Conservation (phyloP, 2,329 filamentous ascomycete species). For the Colletotrichum sp. region DNA sequence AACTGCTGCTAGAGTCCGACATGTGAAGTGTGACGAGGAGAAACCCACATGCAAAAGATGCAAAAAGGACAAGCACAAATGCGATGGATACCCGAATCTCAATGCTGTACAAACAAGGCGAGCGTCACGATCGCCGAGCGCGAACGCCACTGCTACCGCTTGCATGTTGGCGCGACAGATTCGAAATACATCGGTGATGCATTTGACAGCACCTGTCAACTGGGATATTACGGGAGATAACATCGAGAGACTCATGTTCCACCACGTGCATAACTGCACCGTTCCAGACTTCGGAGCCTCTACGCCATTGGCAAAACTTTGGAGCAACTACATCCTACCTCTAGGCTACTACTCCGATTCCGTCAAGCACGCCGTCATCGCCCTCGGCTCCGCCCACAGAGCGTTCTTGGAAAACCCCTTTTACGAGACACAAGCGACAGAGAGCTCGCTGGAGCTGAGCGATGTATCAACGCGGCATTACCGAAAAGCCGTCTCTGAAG, state of each 20-base stretch:
- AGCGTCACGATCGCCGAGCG: not conserved
- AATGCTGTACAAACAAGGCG: not conserved
- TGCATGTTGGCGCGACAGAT: not conserved
- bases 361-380: slow-evolving; percentile 11
- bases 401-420: not conserved
- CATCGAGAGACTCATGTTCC: slow-evolving; percentile 9
- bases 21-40: slow-evolving; percentile 24
- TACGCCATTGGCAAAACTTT: slow-evolving; percentile 2
- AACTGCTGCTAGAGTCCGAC: slow-evolving; percentile 1
- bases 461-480: slow-evolving; percentile 1
- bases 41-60: slow-evolving; percentile 21
- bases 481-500: slow-evolving; percentile 2
- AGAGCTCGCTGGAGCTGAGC: not conserved
- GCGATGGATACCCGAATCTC: slow-evolving; percentile 19
- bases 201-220: not conserved
- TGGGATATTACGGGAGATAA: not conserved
- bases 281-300: slow-evolving; percentile 6
- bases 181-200: not conserved
- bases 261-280: slow-evolving; percentile 12
- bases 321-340: slow-evolving; percentile 14
- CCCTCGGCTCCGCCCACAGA: slow-evolving; percentile 4
- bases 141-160: not conserved
- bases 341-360: slow-evolving; percentile 12
- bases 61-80: slow-evolving; percentile 7
- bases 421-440: not conserved